Evolutionary conservation across 805 yeast species (phyloP), one percentile per base, ranked within the genome.

Genomic region (Ogataea kodamae): DNA sequence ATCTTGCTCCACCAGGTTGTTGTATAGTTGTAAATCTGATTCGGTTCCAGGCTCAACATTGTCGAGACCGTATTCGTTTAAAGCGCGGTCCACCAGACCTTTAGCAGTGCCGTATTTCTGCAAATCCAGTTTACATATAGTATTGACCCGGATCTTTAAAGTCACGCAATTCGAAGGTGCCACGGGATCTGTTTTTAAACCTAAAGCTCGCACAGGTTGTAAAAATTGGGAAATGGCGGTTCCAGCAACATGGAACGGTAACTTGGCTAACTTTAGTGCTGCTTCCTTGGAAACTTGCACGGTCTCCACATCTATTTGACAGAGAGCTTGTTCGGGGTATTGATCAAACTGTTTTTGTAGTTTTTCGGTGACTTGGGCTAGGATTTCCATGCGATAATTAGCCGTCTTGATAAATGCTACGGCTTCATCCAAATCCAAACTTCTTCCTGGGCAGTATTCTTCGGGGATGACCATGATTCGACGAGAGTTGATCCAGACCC

Each of bases 401-500:
- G 66, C 58, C 6, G 54, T 56, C 28, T 57, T 52, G 35, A 74
- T 45, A 45, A 64, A 70, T 6, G 50, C 49, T 22, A 73, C 41
- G 1, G 76, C 62, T 36, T 72, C 72, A 3, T 48, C 34, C 19
- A 67, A 48, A 5, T 42, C 43, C 27, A 74, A 45, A 14, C 65
- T 63, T 28, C 64, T 50, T 11, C 54, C 46, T 5, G 46, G 43
- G 23, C 57, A 55, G 35, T 51, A 67, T 4, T 55, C 53, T 11
- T 55, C 49, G 2, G 77, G 76, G 6, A 72, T 63, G 13, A 64
- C 42, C 34, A 62, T 46, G 9, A 70, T 48, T 13, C 54, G 43
- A 3, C 70, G 69, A 26, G 62, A 51, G 33, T 69, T 64, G 6
- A 75, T 41, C 83, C 83, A 77, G 2, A 70, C 52, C 36, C 84